Evolutionary conservation across 1,284 basidiomycete genomes (phyloP), one percentile per base, ranked within the genome.

Genomic region (Mycosarcoma maydis): DNA sequence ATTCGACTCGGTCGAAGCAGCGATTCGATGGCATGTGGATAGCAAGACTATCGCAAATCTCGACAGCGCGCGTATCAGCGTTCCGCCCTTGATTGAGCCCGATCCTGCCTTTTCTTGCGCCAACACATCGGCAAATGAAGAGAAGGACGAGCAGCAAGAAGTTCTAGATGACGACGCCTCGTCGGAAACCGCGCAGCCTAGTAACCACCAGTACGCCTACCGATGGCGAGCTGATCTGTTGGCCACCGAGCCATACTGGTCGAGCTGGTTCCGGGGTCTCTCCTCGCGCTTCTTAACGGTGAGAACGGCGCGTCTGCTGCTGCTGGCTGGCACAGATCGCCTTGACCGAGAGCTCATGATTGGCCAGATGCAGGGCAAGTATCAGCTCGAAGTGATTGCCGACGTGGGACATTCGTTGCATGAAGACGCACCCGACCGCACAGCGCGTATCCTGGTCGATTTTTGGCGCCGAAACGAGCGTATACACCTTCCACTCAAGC

Each of bases 331-430:
- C 0, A 90, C 94, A 9, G 95, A 98, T 75, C 85, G 94, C 8
- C 87, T 98, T 2, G 96, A 98, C 80, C 90, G 88, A 71, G 89
- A 92, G 69, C 86, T 98, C 36, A 97, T 96, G 90, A 94, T 98
- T 44, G 96, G 94, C 0, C 95, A 98, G 83, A 98, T 98, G 95
- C 83, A 83, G 61, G 78, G 77, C 55, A 97, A 97, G 82, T 98
- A 97, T 83, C 95, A 98, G 83, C 86, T 97, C 75, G 89, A 88
- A 20, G 92, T 98, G 23, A 87, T 96, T 65, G 87, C 87, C 4
- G 88, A 88, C 19, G 92, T 92, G 0, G 95, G 95, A 0, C 95
- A 98, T 80, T 91, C 95, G 84, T 82, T 98, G 38, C 95, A 98
- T 52, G 94, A 97, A 90, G 94, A 98, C 76, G 88, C 94, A 72